phyloP scores from a whole-genome alignment of 2,329 filamentous ascomycete species.

The Colletotrichum trifolii region DNA sequence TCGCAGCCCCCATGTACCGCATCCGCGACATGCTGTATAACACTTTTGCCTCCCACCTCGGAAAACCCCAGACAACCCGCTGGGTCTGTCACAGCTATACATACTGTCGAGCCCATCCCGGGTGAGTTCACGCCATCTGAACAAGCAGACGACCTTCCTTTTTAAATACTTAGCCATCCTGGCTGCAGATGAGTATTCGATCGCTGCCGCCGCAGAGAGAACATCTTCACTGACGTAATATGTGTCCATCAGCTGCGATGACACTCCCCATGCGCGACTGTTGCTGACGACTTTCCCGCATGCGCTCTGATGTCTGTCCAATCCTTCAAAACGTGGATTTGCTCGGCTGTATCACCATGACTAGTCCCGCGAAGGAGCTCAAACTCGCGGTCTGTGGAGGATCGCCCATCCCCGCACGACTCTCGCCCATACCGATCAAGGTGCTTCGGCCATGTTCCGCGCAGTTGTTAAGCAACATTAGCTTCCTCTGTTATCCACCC shows the following conservation, averaged over 20 bases:
- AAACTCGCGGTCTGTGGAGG: background rate
- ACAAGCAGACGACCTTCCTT: too few species aligned
- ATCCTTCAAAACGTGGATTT: conserved; percentile 19
- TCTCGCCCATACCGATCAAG: too few species aligned
- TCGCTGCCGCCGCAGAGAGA: background rate
- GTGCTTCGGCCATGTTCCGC: too few species aligned
- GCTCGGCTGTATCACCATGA: conserved; percentile 23
- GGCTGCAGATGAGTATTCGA: background rate
- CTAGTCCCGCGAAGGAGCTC: conserved; percentile 1
- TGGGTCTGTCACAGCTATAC: background rate
- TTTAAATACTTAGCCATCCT: too few species aligned
- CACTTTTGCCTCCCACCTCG: background rate
- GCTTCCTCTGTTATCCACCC: too few species aligned
- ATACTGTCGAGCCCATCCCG: too few species aligned
- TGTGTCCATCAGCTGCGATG: background rate
- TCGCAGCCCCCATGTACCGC: conserved; percentile 9
- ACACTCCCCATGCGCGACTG: background rate
- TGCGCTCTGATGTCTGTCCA: conserved; percentile 23
- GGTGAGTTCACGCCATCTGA: too few species aligned
- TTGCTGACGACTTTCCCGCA: conserved; percentile 6
- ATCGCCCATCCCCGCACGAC: too few species aligned
- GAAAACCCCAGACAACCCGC: background rate
- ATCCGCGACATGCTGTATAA: background rate
- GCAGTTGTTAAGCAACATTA: too few species aligned
- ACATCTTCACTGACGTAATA: conserved; percentile 1